Percentiles rank a stretch among this genome's conserved stretches.
Conservation (phyloP, 768 basidiomycete genomes). For the Gloeopeniophorella convolvens region DNA sequence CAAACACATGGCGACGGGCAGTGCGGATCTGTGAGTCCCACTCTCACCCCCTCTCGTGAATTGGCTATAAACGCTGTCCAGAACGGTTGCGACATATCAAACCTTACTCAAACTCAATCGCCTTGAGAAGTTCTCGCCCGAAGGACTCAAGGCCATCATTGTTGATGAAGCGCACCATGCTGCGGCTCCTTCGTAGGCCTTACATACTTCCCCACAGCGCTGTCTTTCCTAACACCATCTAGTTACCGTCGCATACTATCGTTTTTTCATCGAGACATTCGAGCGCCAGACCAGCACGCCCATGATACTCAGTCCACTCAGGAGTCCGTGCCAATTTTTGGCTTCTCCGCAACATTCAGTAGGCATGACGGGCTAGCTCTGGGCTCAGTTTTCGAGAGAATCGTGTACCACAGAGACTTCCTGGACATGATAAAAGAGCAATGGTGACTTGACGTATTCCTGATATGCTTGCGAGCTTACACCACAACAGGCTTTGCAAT, state of each 20-base stretch:
- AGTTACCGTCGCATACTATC: slow-evolving; percentile 83
- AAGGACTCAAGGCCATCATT: slow-evolving; percentile 63
- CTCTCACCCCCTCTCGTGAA: neutral
- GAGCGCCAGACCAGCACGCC: slow-evolving; percentile 42
- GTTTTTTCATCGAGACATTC: slow-evolving; percentile 66
- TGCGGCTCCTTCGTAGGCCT: slow-evolving; percentile 75
- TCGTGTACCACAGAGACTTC: slow-evolving; percentile 91
- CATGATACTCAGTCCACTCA: slow-evolving; percentile 20
- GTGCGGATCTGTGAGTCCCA: slow-evolving; percentile 72
- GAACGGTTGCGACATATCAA: slow-evolving; percentile 87
- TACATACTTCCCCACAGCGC: slow-evolving; percentile 11
- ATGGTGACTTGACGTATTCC: slow-evolving; percentile 44
- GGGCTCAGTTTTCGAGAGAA: slow-evolving; percentile 80
- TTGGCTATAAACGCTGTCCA: slow-evolving; percentile 25
- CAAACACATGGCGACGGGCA: slow-evolving; percentile 67
- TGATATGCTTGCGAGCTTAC: neutral
- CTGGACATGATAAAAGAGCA: slow-evolving; percentile 88
- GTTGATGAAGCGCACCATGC: slow-evolving; percentile 96
- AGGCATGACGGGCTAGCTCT: slow-evolving; percentile 88
- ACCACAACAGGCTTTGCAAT: slow-evolving; percentile 61
- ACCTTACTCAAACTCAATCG: slow-evolving; percentile 62
- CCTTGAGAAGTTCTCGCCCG: slow-evolving; percentile 69
- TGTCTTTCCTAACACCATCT: slow-evolving; percentile 14
- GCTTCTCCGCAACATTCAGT: slow-evolving; percentile 93
- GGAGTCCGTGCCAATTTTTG: slow-evolving; percentile 72